These are phyloP conservation scores for Melampsora larici-populina DNA, from an alignment of 1,284 basidiomycete genomes.

Conservation along the genomic window DNA sequence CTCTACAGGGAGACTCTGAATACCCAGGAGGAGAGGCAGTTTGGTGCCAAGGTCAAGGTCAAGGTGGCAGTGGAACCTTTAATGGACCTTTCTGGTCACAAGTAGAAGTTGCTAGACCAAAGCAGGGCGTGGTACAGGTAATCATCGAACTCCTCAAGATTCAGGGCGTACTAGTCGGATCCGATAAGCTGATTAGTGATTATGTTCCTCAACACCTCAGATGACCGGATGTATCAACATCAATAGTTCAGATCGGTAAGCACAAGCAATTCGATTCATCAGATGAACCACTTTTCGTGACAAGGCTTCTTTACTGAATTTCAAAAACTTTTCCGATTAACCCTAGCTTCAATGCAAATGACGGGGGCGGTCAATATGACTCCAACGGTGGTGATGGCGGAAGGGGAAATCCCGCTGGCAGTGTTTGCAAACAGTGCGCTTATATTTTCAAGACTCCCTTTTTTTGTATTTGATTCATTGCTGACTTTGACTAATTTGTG, in stretches of 20 bases:
- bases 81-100: constrained; percentile 44
- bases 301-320: neutral
- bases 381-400: constrained; percentile 51
- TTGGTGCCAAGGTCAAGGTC: constrained; percentile 43
- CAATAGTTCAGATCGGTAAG: constrained; percentile 43
- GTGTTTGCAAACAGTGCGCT: constrained; percentile 45
- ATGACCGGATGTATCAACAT: constrained; percentile 38
- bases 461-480: neutral
- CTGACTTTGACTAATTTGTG: neutral
- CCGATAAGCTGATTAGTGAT: neutral
- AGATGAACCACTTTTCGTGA: too few species aligned
- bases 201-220: neutral
- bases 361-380: constrained; percentile 52
- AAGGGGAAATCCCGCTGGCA: constrained; percentile 49
- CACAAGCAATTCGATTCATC: constrained; percentile 39
- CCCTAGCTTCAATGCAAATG: constrained; percentile 44
- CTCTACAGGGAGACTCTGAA: constrained; percentile 36
- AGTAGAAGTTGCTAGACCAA: constrained; percentile 39
- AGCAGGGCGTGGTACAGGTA: constrained; percentile 34
- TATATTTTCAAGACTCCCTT: neutral
- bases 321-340: neutral
- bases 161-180: neutral
- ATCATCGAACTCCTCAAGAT: neutral
- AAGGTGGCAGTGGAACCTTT: constrained; percentile 37
- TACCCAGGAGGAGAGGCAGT: constrained; percentile 19